Conservation (phyloP, 2,329 filamentous ascomycete species). For the Cryphonectria parasitica region DNA sequence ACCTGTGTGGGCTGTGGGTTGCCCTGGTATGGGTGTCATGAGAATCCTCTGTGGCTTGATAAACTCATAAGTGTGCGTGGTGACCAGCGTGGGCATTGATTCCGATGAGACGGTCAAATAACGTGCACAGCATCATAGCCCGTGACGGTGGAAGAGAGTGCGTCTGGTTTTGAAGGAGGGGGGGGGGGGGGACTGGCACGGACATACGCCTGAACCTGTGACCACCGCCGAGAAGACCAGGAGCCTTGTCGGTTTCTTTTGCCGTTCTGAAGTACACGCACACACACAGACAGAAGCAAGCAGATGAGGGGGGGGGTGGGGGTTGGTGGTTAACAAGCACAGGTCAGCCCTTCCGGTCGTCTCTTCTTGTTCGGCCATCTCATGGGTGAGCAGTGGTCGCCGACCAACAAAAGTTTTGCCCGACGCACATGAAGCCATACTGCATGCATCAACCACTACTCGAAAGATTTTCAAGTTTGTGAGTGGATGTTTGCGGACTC, state of each 20-base stretch:
- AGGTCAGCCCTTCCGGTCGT: neutral
- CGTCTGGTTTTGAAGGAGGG: neutral
- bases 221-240: neutral
- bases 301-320: neutral
- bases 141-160: neutral
- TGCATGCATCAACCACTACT: conserved; percentile 7
- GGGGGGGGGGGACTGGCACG: neutral
- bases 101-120: neutral
- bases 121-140: neutral
- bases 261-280: neutral
- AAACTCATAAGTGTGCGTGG: neutral
- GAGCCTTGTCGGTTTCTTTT: neutral
- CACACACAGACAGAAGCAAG: neutral
- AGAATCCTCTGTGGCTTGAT: conserved; percentile 6
- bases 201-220: neutral
- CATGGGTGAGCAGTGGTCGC: neutral
- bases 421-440: conserved; percentile 10
- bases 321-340: neutral
- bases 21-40: neutral
- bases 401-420: conserved; percentile 1
- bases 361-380: neutral
- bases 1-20: neutral
- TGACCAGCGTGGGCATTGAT: conserved; percentile 2
- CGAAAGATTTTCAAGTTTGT: neutral
- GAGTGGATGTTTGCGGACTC: neutral